Base-by-base conservation (phyloP, 345 rosid genomes). In the Streptanthus diversifolius region DNA sequence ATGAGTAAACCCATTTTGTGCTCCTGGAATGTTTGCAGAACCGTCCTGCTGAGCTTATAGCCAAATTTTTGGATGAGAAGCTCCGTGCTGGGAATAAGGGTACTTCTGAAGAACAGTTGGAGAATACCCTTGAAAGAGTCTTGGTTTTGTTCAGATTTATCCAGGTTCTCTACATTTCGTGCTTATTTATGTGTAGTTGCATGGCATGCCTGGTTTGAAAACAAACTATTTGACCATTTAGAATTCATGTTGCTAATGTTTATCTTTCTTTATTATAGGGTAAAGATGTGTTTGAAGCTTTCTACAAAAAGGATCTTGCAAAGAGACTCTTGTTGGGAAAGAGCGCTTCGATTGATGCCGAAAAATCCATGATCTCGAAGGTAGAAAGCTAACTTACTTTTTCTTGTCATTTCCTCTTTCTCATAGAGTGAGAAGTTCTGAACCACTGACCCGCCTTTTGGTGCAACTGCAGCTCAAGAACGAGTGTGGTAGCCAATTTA, bases 71-170 rank as follows among this genome's bases (percentile, higher is more conserved):
- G 85, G 98, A 92, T 80, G 98, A 90, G 75, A 92, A 92, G 81
- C 90, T 92, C 69, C 98, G 96, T 72, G 90, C 98, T 81, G 96
- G 98, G 49, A 92, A 92, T 70, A 92, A 92, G 86, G 96, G 92
- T 78, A 90, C 92, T 66, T 92, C 98, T 9, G 98, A 92, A 83
- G 98, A 92, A 86, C 96, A 92, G 80, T 83, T 89, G 82, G 98
- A 92, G 92, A 83, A 85, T 52, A 92, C 83, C 49, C 96, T 92
- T 70, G 98, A 92, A 75, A 88, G 80, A 85, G 90, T 89, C 62
- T 82, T 92, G 80, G 92, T 89, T 55, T 81, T 92, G 53, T 92
- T 89, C 83, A 88, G 98, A 86, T 92, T 89, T 75, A 89, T 92
- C 61, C 98, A 92, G 93, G 97, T 88, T 80, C 39, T 9, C 12